phyloP scores from a whole-genome alignment of 192 early-diverging fungal genomes.

The Helicostylum pulchrum region DNA sequence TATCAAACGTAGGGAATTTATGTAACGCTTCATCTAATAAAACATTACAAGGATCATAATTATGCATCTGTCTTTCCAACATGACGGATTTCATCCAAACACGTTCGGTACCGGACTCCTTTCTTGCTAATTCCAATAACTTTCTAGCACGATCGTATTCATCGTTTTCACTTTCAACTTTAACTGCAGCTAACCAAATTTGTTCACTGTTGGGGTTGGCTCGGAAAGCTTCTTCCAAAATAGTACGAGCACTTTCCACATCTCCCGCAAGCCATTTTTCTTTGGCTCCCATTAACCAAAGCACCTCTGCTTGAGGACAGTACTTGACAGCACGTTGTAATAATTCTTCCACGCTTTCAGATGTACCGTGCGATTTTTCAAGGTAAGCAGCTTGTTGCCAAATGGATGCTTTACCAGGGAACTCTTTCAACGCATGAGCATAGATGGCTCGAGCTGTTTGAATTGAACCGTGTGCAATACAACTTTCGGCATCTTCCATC shows the following conservation, averaged over 20 bases:
- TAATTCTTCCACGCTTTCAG: constrained; percentile 70
- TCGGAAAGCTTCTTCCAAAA: constrained; percentile 82
- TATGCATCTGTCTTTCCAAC: constrained; percentile 74
- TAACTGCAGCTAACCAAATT: constrained; percentile 94
- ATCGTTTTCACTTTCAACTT: constrained; percentile 88
- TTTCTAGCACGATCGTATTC: constrained; percentile 74
- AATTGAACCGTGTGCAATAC: constrained; percentile 54
- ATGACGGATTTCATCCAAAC: constrained; percentile 97
- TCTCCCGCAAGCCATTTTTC: constrained; percentile 87
- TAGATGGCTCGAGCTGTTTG: constrained; percentile 88
- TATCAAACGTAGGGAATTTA: constrained; percentile 74
- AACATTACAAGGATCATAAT: constrained; percentile 61
- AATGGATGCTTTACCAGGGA: constrained; percentile 75
- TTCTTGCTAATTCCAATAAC: constrained; percentile 73
- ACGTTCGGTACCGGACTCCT: constrained; percentile 68
- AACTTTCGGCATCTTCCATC: constrained; percentile 88
- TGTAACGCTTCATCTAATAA: constrained; percentile 63
- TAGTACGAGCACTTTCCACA: constrained; percentile 76
- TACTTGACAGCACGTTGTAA: constrained; percentile 81
- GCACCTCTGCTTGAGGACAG: constrained; percentile 87
- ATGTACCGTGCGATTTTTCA: constrained; percentile 81
- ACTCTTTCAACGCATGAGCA: constrained; percentile 70
- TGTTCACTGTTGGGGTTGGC: constrained; percentile 91
- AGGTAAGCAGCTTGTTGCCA: constrained; percentile 86
- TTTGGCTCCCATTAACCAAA: constrained; percentile 98